Evolutionary conservation across 2,329 filamentous ascomycete genomes (phyloP), one percentile per base, ranked within the genome.

Genomic region (Fusarium sublunatum): DNA sequence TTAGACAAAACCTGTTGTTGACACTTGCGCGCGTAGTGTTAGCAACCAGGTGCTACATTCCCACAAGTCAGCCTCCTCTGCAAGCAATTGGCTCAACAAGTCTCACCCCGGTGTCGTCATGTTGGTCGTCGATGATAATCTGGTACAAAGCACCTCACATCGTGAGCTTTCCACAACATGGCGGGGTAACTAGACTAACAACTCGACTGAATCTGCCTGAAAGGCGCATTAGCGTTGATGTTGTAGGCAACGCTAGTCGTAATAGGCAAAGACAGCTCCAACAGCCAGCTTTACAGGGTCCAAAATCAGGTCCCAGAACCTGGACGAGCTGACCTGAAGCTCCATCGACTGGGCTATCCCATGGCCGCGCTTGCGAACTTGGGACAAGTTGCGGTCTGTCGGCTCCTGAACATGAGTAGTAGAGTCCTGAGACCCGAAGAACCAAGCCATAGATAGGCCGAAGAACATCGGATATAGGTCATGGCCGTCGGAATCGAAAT

Each of bases 261-360:
- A 59, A 51, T 35, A 55, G 51, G 52, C 39, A 48, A 54, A 52
- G 40, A 43, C 63, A 52, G 42, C 55, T 44, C 22, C 29, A 38
- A 38, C 39, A 45, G 32, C 53, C 67, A 71, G 68, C 69, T 71
- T 53, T 60, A 71, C 67, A 70, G 67, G 68, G 68, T 63, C 59
- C 57, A 48, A 43, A 3, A 53, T 34, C 48, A 65, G 47, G 65
- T 64, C 65, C 53, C 53, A 13, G 51, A 64, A 59, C 67, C 69
- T 57, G 60, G 68, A 47, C 59, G 43, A 71, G 69, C 69, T 70
- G 68, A 70, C 53, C 25, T 59, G 43, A 39, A 61, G 53, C 62
- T 48, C 49, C 39, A 49, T 48, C 44, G 36, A 19, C 28, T 48
- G 64, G 64, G 65, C 68, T 70, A 63, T 70, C 65, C 52, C 43